Base-by-base conservation (phyloP, 257 asterid genomes). In the Salvia hispanica region DNA sequence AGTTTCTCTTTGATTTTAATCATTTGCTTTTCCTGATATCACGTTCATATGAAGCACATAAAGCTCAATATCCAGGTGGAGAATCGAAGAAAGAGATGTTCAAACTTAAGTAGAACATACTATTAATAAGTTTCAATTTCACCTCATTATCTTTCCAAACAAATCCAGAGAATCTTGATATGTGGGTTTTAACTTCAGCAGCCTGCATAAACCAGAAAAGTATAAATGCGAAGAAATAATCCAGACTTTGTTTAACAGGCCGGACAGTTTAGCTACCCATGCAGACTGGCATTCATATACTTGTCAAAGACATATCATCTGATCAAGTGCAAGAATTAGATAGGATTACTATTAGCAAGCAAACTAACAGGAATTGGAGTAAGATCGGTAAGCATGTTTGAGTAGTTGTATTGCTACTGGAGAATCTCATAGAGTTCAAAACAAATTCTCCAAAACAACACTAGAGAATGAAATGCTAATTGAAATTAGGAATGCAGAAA, bases 91-190 rank as follows among this genome's bases (percentile, higher is more conserved):
- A 36, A 66, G 37, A 64, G 43, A 72, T 14, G 4, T 8, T 6
- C 36, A 43, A 4, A 51, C 55, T 45, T 31, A 58, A 51, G 61
- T 6, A 45, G 45, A 37, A 42, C 43, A 18, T 18, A 18, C 36
- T 15, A 46, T 13, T 48, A 33, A 34, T 25, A 60, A 67, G 62
- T 28, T 64, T 9, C 40, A 10, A 2, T 15, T 51, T 57, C 77
- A 95, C 99, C 95, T 89, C 95, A 69, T 91, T 83, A 66, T 71
- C 93, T 82, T 79, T 89, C 96, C 96, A 95, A 68, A 87, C 96
- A 43, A 91, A 86, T 62, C 99, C 97, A 69, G 99, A 95, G 80
- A 91, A 95, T 65, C 89, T 86, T 58, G 84, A 84, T 53, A 95
- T 83, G 75, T 95, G 85, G 75, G 48, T 77, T 84, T 89, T 95